Conservation (phyloP, 179 eudicot genomes). For the Heliamphora pulchella region DNA sequence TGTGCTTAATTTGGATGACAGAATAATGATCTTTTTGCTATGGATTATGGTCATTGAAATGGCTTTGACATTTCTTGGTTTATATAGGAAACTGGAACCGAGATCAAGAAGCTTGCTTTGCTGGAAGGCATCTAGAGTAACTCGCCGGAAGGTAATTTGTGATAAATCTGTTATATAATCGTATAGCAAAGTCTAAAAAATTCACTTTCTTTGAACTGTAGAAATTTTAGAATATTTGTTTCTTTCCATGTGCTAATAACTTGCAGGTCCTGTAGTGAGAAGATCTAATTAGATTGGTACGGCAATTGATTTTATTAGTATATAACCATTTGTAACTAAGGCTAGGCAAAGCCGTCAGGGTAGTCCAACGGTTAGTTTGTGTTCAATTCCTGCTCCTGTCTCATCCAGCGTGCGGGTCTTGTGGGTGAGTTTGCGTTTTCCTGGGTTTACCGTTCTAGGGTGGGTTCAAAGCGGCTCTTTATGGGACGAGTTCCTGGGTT, state of each 20-base stretch:
- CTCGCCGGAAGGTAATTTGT: constrained; percentile 56
- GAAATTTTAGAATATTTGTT: background rate
- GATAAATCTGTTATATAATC: background rate
- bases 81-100: constrained; percentile 74
- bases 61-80: constrained; percentile 11
- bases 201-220: background rate
- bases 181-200: background rate
- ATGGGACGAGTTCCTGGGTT: too few species aligned
- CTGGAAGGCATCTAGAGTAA: constrained; percentile 65
- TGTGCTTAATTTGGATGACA: background rate
- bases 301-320: too few species aligned
- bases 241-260: too few species aligned
- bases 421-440: too few species aligned
- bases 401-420: too few species aligned
- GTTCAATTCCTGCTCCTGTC: too few species aligned
- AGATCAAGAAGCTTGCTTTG: constrained; percentile 83
- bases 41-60: background rate
- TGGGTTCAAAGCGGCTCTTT: too few species aligned
- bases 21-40: background rate
- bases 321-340: too few species aligned
- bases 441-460: too few species aligned
- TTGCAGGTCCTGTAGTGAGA: background rate
- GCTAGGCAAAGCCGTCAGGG: too few species aligned
- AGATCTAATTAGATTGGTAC: background rate
- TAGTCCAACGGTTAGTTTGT: too few species aligned